A percentile compares a stretch with the other conserved stretches of the same genome.
Conservation (phyloP, 345 rosid species). For the Hypericum androsaemum region DNA sequence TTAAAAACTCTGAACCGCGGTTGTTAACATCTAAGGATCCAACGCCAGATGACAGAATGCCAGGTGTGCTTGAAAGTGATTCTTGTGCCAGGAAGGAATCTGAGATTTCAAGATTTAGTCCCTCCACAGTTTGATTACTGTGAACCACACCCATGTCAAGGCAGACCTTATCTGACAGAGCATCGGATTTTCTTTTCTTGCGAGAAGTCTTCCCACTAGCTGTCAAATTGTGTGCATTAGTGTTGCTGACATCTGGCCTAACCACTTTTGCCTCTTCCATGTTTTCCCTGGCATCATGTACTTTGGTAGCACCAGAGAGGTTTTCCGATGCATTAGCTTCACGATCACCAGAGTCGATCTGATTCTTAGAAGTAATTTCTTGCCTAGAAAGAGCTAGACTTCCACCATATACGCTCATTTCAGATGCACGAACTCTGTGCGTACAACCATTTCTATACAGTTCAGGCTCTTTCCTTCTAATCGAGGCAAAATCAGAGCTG, state of each 20-base stretch:
- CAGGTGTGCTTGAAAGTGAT: constrained; percentile 17
- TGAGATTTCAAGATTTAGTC: constrained; percentile 17
- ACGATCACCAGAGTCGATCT: constrained; percentile 12
- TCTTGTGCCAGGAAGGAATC: constrained; percentile 9
- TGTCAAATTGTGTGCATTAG: constrained; percentile 3
- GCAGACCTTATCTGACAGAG: constrained; percentile 3
- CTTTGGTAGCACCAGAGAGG: constrained; percentile 11
- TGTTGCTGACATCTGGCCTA: constrained; percentile 9
- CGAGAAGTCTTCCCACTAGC: constrained; percentile 13
- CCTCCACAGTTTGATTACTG: constrained; percentile 14
- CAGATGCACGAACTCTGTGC: constrained; percentile 52
- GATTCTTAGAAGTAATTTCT: constrained; percentile 20
- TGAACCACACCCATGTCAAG: constrained; percentile 10
- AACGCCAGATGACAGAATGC: constrained; percentile 8
- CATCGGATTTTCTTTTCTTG: constrained; percentile 20
- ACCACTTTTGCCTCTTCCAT: constrained; percentile 16
- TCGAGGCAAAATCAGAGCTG: constrained; percentile 55
- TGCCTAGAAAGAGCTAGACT: constrained; percentile 26
- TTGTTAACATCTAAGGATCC: constrained; percentile 16
- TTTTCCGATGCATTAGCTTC: constrained; percentile 12
- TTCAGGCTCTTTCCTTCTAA: constrained; percentile 53
- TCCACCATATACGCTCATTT: constrained; percentile 30
- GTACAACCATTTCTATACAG: constrained; percentile 38
- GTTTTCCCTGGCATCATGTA: constrained; percentile 17
- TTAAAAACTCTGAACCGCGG: constrained; percentile 11